Evolutionary conservation across 2,329 filamentous ascomycete species (phyloP).

Genomic region (Penicillium verrucosum): DNA sequence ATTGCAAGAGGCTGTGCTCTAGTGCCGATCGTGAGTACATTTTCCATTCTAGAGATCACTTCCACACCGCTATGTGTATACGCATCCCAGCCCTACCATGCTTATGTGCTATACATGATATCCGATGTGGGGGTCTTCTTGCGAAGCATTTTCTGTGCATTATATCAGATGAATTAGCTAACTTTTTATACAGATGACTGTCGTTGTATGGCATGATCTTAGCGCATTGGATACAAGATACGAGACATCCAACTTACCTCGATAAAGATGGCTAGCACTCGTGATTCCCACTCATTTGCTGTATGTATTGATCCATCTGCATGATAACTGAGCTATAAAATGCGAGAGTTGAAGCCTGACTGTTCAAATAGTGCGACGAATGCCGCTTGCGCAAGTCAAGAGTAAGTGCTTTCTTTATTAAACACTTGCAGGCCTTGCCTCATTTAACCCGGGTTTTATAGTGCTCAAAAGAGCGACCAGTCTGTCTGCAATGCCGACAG

Average conservation of each 20-base stretch:
- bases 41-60: background rate
- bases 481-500: constrained; percentile 40
- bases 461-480: constrained; percentile 44
- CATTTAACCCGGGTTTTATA: constrained; percentile 15
- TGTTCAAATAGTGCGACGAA: constrained; percentile 36
- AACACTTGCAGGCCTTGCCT: background rate
- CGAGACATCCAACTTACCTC: constrained; percentile 20
- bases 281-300: constrained; percentile 42
- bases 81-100: background rate
- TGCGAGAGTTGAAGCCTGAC: background rate
- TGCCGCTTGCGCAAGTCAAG: constrained; percentile 41
- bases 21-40: constrained; percentile 36
- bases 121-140: background rate
- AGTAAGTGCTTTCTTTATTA: constrained; percentile 22
- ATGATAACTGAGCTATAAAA: constrained; percentile 4
- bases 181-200: constrained; percentile 31
- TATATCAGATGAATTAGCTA: constrained; percentile 14
- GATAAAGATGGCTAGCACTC: constrained; percentile 40
- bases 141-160: background rate
- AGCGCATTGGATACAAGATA: constrained; percentile 27
- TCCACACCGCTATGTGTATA: background rate
- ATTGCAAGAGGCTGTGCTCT: constrained; percentile 20
- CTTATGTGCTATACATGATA: constrained; percentile 1
- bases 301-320: constrained; percentile 25
- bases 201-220: constrained; percentile 31